Percentiles rank a stretch among this genome's conserved stretches.
phyloP scores from a whole-genome alignment of 108 stramenopile species.

The Skeletonema menzelii region DNA sequence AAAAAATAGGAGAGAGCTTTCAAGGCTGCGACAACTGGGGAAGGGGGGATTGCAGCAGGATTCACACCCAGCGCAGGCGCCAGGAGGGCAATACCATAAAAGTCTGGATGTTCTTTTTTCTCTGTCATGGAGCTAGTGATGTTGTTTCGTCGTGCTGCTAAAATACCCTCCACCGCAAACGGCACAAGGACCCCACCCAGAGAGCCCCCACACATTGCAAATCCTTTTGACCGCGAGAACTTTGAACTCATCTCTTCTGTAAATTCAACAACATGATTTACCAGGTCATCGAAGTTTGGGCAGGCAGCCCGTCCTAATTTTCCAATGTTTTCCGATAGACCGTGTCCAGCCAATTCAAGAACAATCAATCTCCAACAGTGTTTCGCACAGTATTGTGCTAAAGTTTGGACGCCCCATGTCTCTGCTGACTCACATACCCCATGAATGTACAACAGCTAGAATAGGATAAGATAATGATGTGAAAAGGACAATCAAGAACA shows the following conservation, averaged over 20 bases:
- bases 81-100: conserved; percentile 41
- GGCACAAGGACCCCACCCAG: conserved; percentile 51
- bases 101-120: neutral
- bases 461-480: neutral
- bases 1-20: conserved; percentile 12
- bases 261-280: conserved; percentile 35
- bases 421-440: conserved; percentile 63
- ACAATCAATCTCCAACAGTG: conserved; percentile 33
- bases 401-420: conserved; percentile 47
- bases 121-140: neutral
- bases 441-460: conserved; percentile 37
- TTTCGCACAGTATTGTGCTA: conserved; percentile 22
- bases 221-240: neutral
- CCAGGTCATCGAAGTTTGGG: conserved; percentile 13
- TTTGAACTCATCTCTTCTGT: neutral
- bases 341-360: conserved; percentile 53
- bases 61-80: conserved; percentile 55
- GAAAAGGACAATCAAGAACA: neutral
- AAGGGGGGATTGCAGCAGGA: conserved; percentile 45
- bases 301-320: conserved; percentile 24
- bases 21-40: conserved; percentile 31
- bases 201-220: conserved; percentile 40
- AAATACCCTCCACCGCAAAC: conserved; percentile 34
- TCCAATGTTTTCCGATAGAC: conserved; percentile 24
- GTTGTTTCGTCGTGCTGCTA: neutral